Evolutionary conservation across 179 eudicot genomes (phyloP), one percentile per base, ranked within the genome.

Genomic region (Heliamphora pulchella): DNA sequence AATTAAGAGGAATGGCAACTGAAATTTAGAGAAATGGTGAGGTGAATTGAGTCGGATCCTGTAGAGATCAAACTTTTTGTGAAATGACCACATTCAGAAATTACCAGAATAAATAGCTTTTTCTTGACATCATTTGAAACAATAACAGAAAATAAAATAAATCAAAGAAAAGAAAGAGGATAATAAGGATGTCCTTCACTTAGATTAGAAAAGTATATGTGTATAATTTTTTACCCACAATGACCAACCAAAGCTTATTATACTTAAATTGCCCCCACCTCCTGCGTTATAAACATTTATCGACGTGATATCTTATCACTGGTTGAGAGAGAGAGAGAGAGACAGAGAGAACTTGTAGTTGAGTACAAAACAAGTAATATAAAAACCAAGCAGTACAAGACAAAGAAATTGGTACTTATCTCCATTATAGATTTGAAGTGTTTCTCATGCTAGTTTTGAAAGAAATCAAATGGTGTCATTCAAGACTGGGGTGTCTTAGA

Each of bases 351-450:
- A 59, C 2, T 31, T 8, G 18, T 43, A 53, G 61, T 50, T 20
- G 22, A 72, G 51, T 72, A 57, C 44, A 67, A 67, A 67, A 67
- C 71, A 67, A 67, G 71, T 67, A 43, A 72, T 22, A 53, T 10
- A 10, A 48, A 53, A 61, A 61, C 61, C 76, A 51, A 57, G 76
- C 44, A 22, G 48, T 22, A 74, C 1, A 74, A 74, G 77, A 74
- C 50, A 74, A 74, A 48, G 64, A 39, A 31, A 74, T 74, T 55
- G 43, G 48, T 57, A 43, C 62, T 7, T 55, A 31, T 74, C 59
- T 55, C 64, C 18, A 74, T 53, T 57, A 31, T 55, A 54, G 55
- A 62, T 48, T 22, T 13, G 57, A 63, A 11, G 57, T 65, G 61
- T 65, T 64, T 46, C 61, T 22, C 80, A 77, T 64, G 80, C 18